Conservation (phyloP, 116 monocot genomes). For the Trichopus zeylanicus region DNA sequence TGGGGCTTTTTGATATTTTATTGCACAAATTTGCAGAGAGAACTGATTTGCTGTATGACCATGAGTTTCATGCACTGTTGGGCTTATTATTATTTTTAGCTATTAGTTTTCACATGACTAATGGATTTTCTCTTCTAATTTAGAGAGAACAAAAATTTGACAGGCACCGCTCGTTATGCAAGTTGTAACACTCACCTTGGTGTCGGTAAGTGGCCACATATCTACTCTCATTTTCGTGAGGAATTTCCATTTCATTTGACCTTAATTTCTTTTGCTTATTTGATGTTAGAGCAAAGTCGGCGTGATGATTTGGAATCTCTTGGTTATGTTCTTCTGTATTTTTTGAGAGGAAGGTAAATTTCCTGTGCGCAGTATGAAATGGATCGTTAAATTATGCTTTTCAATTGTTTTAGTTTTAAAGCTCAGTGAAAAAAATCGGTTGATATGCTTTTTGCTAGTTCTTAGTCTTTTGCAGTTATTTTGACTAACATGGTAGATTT, state of each 20-base stretch:
- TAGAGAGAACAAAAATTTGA: conserved; percentile 94
- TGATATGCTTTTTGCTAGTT: too few species aligned
- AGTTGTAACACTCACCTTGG: conserved; percentile 99
- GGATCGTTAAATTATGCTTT: too few species aligned
- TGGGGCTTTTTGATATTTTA: too few species aligned
- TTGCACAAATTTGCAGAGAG: too few species aligned
- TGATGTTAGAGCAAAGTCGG: conserved; percentile 80
- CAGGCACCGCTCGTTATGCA: conserved; percentile 98
- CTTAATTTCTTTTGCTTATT: too few species aligned
- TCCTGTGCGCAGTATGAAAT: too few species aligned
- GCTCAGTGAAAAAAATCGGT: too few species aligned
- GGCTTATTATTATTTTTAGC: not conserved
- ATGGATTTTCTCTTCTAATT: not conserved
- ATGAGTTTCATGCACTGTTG: not conserved
- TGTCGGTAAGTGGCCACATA: conserved; percentile 66
- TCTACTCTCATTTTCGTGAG: too few species aligned
- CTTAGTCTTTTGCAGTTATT: too few species aligned
- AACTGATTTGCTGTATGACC: not conserved
- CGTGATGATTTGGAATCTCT: conserved; percentile 99
- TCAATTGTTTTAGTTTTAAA: too few species aligned
- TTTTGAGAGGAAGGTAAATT: conserved; percentile 95
- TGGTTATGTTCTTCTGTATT: conserved; percentile 95
- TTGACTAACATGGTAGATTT: too few species aligned
- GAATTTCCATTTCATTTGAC: too few species aligned
- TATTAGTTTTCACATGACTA: not conserved